A percentile compares a stretch with the other conserved stretches of the same genome.
Conservation (phyloP, 768 basidiomycete genomes). For the Lentinus brumalis region DNA sequence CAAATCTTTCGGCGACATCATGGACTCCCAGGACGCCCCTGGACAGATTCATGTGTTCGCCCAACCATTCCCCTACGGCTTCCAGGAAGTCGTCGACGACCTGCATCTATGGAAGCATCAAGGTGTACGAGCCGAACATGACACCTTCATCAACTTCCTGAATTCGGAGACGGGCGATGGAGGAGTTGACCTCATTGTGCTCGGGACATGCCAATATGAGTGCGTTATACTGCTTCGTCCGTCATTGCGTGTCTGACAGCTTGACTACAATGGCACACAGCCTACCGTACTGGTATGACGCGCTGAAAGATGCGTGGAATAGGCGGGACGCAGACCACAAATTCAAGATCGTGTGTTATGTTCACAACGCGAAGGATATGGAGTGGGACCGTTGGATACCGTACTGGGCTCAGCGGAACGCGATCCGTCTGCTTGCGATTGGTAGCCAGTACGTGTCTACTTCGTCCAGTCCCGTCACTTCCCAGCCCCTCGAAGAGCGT, state of each 20-base stretch:
- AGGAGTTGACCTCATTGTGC: conserved; percentile 37
- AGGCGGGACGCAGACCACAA: conserved; percentile 35
- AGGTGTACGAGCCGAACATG: conserved; percentile 27
- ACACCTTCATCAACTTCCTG: conserved; percentile 31
- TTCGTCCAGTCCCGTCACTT: neutral
- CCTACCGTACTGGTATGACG: conserved; percentile 29
- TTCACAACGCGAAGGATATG: conserved; percentile 36
- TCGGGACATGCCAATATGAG: conserved; percentile 48
- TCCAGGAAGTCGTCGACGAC: conserved; percentile 35
- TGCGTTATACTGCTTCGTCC: conserved; percentile 22
- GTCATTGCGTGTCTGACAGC: neutral
- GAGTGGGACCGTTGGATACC: conserved; percentile 34
- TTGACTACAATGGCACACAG: neutral
- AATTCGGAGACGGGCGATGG: conserved; percentile 12
- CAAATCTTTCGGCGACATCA: conserved; percentile 31
- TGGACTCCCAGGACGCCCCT: neutral
- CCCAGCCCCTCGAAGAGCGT: neutral
- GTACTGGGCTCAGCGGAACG: conserved; percentile 39
- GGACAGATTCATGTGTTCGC: conserved; percentile 32
- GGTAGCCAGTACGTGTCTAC: conserved; percentile 38
- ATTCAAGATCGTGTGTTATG: conserved; percentile 43
- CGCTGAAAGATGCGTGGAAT: conserved; percentile 40
- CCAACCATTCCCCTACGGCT: conserved; percentile 33
- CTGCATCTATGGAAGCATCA: conserved; percentile 32
- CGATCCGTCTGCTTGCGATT: conserved; percentile 40